Evolutionary conservation across 345 rosid genomes (phyloP).

Genomic region (Kernera saxatilis): DNA sequence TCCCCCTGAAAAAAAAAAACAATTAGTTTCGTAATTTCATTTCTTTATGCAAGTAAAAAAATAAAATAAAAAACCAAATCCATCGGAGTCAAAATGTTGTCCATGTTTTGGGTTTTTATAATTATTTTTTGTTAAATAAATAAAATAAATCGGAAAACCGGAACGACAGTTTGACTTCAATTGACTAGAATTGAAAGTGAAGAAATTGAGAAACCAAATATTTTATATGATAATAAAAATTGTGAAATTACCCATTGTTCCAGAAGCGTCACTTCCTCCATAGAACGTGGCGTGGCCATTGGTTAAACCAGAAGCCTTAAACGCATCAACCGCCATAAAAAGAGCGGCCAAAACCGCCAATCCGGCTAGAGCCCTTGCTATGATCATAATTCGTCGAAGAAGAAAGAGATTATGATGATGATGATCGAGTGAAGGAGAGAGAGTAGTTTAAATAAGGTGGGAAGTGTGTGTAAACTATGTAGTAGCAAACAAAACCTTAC

Average conservation of each 20-base stretch:
- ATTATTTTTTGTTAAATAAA: neutral
- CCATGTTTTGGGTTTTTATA: neutral
- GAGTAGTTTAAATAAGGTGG: constrained; percentile 31
- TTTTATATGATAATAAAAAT: neutral
- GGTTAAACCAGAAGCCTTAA: constrained; percentile 51
- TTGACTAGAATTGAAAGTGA: neutral
- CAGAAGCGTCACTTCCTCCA: constrained; percentile 80
- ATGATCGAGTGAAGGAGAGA: constrained; percentile 15
- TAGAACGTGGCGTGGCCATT: constrained; percentile 77
- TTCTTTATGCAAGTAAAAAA: neutral
- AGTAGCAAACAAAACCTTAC: constrained; percentile 32
- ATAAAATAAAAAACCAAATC: too few species aligned
- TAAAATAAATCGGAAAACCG: neutral
- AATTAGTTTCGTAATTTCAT: neutral
- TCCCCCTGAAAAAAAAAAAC: constrained; percentile 44
- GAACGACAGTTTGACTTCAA: neutral
- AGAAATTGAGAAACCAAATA: neutral
- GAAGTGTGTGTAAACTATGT: constrained; percentile 16
- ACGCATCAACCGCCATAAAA: constrained; percentile 32
- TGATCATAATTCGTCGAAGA: neutral
- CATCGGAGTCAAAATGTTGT: neutral
- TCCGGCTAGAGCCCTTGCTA: constrained; percentile 23
- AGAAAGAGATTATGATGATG: constrained; percentile 4
- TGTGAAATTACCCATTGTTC: constrained; percentile 61
- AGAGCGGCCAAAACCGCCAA: constrained; percentile 37